phyloP scores from a whole-genome alignment of 345 rosid species.

The Citrus reticulata region DNA sequence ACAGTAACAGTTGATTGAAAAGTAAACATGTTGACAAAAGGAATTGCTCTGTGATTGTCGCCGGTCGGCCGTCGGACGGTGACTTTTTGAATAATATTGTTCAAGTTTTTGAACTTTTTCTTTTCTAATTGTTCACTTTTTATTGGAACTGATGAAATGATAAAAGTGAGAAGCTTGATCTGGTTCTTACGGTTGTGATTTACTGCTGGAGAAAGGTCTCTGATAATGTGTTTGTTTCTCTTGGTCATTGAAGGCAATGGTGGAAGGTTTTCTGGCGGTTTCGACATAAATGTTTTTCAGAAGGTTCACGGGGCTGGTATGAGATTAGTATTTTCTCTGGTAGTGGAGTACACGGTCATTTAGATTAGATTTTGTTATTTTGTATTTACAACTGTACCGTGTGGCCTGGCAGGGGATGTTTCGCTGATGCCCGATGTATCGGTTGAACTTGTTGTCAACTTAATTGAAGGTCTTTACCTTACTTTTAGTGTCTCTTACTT shows the following conservation, averaged over 20 bases:
- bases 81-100: no score
- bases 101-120: background rate
- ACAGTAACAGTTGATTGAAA: background rate
- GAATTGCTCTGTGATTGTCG: background rate
- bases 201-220: background rate
- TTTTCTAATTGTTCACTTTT: no score
- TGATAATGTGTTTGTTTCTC: background rate
- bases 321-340: background rate
- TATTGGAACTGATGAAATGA: background rate
- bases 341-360: background rate
- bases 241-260: constrained; percentile 54
- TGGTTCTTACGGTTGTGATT: background rate
- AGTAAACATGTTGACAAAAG: background rate
- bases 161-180: background rate
- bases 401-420: constrained; percentile 56
- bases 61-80: background rate
- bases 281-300: constrained; percentile 79
- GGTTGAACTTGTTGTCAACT: constrained; percentile 66
- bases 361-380: background rate
- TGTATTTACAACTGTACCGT: background rate
- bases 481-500: background rate
- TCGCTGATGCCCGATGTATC: constrained; percentile 82
- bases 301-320: constrained; percentile 74
- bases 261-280: constrained; percentile 91
- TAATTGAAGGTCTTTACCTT: constrained; percentile 64